Base-by-base conservation (phyloP, 2,329 filamentous ascomycete species). In the Elsinoe batatas region DNA sequence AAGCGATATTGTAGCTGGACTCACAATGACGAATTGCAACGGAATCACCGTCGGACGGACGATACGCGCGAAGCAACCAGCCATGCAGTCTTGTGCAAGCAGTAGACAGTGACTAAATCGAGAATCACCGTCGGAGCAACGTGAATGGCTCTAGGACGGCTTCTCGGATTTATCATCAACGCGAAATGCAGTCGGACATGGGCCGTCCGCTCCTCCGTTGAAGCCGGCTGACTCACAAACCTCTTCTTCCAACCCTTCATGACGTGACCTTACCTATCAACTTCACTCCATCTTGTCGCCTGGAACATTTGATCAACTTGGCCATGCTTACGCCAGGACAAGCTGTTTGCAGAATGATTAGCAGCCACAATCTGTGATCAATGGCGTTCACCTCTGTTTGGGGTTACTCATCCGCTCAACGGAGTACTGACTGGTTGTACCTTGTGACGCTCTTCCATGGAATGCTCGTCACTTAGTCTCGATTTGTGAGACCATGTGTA, bases 101-200 rank as follows among this genome's bases (percentile, higher is more conserved):
- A 5, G 8, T 30, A 5, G 7, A 30, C 26, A 30, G 7, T 30
- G 26, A 26, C n/a, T 5, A 22, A 26, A 44, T 1, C 40, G 8
- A 30, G 26, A 8, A 30, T 8, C 5, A 22, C 10, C 5, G 20
- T 44, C 40, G 40, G 40, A 44, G 40, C 20, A 44, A 44, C 18
- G 10, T 22, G 22, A 22, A 22, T 22, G 22, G 22, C 20, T 44
- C 26, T 4, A 44, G 18, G 26, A 30, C 26, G 18, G 40, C 12
- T 22, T 44, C 40, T 44, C 40, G 40, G 40, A 44, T 44, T 44
- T 44, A 44, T 44, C 40, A 44, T 44, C 40, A 44, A 44, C n/a
- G 18, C 40, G 20, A 44, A 44, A 22, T 44, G 26, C 26, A 3
- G 40, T 44, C 40, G 18, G 40, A 15, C 18, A 18, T 10, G n/a